These are phyloP conservation scores for Fusarium poae DNA, from an alignment of 2,329 filamentous ascomycete species.

Conservation along the genomic window DNA sequence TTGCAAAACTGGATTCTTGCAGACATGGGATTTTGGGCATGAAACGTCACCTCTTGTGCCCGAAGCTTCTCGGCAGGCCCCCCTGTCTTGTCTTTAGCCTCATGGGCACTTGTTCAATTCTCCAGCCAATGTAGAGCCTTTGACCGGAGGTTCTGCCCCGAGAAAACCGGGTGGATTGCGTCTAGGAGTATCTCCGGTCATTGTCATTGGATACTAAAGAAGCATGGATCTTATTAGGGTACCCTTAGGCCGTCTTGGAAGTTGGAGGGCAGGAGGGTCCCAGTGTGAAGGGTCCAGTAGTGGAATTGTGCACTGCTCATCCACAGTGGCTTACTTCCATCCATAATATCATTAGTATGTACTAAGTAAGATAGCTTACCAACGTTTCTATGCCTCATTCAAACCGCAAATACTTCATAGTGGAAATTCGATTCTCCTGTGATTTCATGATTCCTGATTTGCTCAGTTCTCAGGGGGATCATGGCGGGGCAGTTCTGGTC, in stretches of 20 bases:
- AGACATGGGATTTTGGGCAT: conserved; percentile 39
- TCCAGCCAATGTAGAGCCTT: background rate
- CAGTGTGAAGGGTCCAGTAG: conserved; percentile 36
- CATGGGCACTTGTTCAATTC: conserved; percentile 1
- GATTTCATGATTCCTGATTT: conserved; percentile 21
- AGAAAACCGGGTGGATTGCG: background rate
- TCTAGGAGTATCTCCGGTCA: conserved; percentile 7
- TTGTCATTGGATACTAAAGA: conserved; percentile 1
- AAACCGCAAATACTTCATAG: background rate
- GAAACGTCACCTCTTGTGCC: conserved; percentile 27
- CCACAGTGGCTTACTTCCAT: conserved; percentile 28
- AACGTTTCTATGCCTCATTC: conserved; percentile 25
- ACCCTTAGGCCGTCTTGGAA: conserved; percentile 10
- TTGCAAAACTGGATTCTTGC: conserved; percentile 36
- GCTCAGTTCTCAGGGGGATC: conserved; percentile 36
- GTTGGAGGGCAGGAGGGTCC: conserved; percentile 5
- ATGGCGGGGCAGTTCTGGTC: conserved; percentile 11
- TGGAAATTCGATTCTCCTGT: conserved; percentile 16
- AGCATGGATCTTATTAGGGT: conserved; percentile 15
- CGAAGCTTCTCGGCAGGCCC: conserved; percentile 14
- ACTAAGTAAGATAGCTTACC: conserved; percentile 6
- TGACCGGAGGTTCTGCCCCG: conserved; percentile 37
- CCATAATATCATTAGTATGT: too few relatives aligned
- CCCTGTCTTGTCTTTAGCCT: conserved; percentile 24
- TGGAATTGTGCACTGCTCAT: conserved; percentile 21